A percentile compares a stretch with the other conserved stretches of the same genome.
phyloP scores from a whole-genome alignment of 305 asterid species.

The Fraxinus sp. region DNA sequence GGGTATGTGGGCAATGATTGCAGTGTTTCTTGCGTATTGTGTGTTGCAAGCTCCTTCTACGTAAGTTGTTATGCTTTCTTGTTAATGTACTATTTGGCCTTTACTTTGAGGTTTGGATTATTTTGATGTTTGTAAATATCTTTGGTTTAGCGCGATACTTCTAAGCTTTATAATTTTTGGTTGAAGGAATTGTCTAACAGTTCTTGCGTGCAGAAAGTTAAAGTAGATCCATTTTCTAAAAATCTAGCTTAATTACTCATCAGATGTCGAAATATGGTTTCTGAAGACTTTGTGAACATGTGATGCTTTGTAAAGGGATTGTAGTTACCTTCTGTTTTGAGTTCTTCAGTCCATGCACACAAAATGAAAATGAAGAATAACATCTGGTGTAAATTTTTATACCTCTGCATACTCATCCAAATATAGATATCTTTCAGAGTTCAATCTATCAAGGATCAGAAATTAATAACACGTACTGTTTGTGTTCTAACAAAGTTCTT shows the following conservation, averaged over 20 bases:
- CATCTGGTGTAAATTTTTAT: not conserved
- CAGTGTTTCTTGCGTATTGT: conserved; percentile 89
- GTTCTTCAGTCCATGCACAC: not conserved
- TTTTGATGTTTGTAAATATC: not conserved
- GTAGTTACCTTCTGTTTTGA: not conserved
- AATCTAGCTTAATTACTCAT: not conserved
- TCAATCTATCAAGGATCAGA: not conserved
- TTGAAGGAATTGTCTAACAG: not conserved
- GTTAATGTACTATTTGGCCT: not conserved
- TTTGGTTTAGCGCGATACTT: not conserved
- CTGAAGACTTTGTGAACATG: not conserved
- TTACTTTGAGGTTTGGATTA: not conserved
- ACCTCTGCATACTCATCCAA: not conserved
- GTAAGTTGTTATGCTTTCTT: conserved; percentile 48
- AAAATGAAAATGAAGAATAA: not conserved
- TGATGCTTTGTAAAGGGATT: not conserved
- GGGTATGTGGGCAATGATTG: conserved; percentile 96
- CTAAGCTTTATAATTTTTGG: not conserved
- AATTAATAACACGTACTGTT: not conserved
- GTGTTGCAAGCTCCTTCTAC: conserved; percentile 97
- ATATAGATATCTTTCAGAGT: not conserved
- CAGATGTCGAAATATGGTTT: conserved; percentile 2
- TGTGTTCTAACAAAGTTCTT: not conserved
- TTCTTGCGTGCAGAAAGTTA: not conserved
- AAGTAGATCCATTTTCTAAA: not conserved